Percentiles rank a stretch among this genome's conserved stretches.
These are phyloP conservation scores for Xenosphaeropsis pyriputrescens DNA, from an alignment of 2,329 filamentous ascomycete species.

Conservation along the genomic window DNA sequence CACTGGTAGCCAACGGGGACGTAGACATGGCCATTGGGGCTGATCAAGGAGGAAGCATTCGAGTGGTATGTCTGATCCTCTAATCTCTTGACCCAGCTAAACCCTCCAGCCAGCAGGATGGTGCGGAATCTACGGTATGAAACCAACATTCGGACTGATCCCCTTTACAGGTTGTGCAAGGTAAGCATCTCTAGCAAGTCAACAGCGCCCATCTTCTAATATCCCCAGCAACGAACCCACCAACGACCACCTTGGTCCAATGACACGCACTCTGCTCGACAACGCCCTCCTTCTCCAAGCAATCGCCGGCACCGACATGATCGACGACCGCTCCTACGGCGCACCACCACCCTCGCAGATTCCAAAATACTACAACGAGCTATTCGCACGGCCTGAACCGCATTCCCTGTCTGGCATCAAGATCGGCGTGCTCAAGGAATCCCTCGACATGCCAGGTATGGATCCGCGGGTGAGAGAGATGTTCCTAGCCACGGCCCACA, in stretches of 20 bases:
- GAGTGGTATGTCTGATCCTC: constrained; percentile 45
- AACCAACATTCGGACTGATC: constrained; percentile 8
- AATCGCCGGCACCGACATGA: constrained; percentile 28
- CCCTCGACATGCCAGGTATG: constrained; percentile 21
- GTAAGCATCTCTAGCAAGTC: no score
- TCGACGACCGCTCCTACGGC: constrained; percentile 26
- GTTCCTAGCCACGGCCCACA: constrained; percentile 25
- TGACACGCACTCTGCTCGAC: constrained; percentile 24
- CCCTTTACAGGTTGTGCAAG: constrained; percentile 4
- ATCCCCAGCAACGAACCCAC: constrained; percentile 23
- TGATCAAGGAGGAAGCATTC: constrained; percentile 7
- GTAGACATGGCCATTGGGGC: constrained; percentile 34
- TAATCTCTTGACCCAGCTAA: constrained; percentile 58
- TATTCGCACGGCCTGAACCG: constrained; percentile 1
- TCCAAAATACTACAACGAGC: constrained; percentile 5
- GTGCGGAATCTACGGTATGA: constrained; percentile 11
- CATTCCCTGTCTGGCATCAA: constrained; percentile 6
- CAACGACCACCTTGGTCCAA: constrained; percentile 31
- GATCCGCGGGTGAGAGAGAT: constrained; percentile 23
- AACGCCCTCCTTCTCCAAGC: constrained; percentile 24
- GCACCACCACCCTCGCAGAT: constrained; percentile 5
- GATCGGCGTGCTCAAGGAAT: constrained; percentile 27
- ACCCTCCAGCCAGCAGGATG: constrained; percentile 36
- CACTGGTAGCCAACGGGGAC: constrained; percentile 26
- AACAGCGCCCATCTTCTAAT: no score